These are phyloP conservation scores for Candida tibetensis DNA, from an alignment of 805 yeast genomes.

Conservation along the genomic window DNA sequence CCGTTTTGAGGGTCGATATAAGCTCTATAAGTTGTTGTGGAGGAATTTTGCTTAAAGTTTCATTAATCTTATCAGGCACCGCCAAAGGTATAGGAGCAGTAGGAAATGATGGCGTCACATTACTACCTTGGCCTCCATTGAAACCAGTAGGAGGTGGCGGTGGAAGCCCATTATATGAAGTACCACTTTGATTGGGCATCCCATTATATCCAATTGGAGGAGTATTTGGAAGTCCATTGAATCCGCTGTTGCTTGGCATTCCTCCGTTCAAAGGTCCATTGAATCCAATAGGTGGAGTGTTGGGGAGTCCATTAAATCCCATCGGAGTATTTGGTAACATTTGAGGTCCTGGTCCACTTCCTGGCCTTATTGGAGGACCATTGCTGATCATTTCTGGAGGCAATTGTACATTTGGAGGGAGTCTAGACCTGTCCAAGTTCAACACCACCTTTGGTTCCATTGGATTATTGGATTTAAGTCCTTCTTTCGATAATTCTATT, in stretches of 20 bases:
- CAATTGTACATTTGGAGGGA: constrained; percentile 57
- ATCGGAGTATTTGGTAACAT: constrained; percentile 21
- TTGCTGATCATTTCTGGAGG: constrained; percentile 46
- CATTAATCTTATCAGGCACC: constrained; percentile 56
- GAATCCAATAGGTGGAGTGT: background rate
- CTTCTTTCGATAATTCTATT: constrained; percentile 62
- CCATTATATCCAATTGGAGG: background rate
- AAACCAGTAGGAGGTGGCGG: background rate
- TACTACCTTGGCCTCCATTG: constrained; percentile 20
- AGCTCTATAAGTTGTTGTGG: constrained; percentile 71
- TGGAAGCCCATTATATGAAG: too few species aligned
- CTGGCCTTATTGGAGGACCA: background rate
- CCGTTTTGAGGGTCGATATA: constrained; percentile 60
- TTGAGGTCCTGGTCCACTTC: constrained; percentile 9
- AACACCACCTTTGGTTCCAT: constrained; percentile 42
- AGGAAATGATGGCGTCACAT: constrained; percentile 18
- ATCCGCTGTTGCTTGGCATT: too few species aligned
- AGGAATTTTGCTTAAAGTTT: constrained; percentile 60
- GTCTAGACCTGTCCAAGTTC: constrained; percentile 39
- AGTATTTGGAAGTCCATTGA: background rate
- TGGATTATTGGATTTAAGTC: constrained; percentile 38
- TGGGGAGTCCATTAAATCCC: background rate
- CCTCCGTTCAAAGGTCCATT: background rate
- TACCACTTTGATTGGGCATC: too few species aligned
- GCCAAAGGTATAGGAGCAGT: constrained; percentile 52